Evolutionary conservation across 805 yeast species (phyloP), one percentile per base, ranked within the genome.

Genomic region (Myxozyma udenii): DNA sequence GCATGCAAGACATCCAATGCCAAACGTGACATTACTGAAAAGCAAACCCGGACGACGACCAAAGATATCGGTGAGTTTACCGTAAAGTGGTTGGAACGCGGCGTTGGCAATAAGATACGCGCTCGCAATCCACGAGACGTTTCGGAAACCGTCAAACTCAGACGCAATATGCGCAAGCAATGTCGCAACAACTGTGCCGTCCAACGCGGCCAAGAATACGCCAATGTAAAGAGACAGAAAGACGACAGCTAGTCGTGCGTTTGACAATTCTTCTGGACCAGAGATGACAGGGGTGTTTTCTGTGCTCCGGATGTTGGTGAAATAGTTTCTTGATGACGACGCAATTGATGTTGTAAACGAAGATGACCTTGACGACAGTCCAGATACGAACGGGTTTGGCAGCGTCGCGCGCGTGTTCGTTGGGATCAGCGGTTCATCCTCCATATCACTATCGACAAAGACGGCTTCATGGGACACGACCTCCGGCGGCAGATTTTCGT

Each of bases 71-170:
- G 85, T 78, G 30, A 84, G 71, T 54, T 84, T 78, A 4, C 93
- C 93, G 52, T 81, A 84, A 26, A 86, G 65, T 0, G 90, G 93
- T 67, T 85, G 93, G 66, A 83, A 84, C 1, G 87, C 87, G 3
- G 87, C 78, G 54, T 78, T 80, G 1, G 91, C 83, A 26, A 86
- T 70, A 16, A 86, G 71, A 50, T 84, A 83, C 1, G 87, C 78
- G 0, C 90, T 80, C 3, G 89, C 90, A 3, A 85, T 84, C 90
- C 91, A 85, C 1, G 82, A 69, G 4, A 81, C 70, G n/a, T 74
- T 62, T 16, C 74, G 72, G 37, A 81, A 71, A 41, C 77, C 79
- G 41, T 78, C 67, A 63, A 83, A 73, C 22, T 80, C 80, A 4
- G 81, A 74, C 19, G 85, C 85, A 40, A 83, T 82, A 25, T 75